phyloP scores from a whole-genome alignment of 2,329 filamentous ascomycete genomes.

The Sarocladium strictum region DNA sequence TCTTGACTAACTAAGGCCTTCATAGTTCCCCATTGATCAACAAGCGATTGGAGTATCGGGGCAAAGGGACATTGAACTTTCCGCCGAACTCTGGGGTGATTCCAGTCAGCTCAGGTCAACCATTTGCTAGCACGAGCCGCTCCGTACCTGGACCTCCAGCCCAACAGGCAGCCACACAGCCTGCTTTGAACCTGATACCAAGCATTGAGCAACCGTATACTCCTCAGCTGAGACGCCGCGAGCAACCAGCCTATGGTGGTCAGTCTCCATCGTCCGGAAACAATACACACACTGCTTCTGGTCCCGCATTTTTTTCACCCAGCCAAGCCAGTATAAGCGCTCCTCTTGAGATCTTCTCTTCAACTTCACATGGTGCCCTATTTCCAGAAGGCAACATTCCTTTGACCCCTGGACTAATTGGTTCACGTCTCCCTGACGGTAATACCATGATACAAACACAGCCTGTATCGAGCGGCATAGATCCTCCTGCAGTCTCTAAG shows the following conservation, averaged over 20 bases:
- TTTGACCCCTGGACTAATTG: not conserved
- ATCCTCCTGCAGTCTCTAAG: not conserved
- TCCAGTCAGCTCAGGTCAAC: not conserved
- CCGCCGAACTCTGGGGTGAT: not conserved
- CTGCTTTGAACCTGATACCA: not conserved
- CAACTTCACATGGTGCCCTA: not conserved
- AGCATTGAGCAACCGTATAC: not conserved
- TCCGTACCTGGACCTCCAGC: not conserved
- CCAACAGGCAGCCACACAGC: not conserved
- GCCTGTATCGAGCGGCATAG: not conserved
- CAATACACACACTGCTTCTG: not conserved
- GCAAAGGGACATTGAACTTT: not conserved
- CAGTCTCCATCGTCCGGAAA: not conserved
- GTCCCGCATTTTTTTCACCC: not conserved
- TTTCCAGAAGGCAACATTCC: not conserved
- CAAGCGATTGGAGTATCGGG: conserved; percentile 1
- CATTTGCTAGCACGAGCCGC: not conserved
- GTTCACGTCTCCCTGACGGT: not conserved
- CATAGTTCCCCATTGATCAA: not conserved
- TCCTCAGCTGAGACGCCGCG: not conserved
- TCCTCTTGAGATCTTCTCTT: not conserved
- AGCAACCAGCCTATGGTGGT: not conserved
- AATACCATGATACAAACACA: too few relatives aligned
- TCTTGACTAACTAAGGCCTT: not conserved
- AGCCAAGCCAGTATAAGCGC: not conserved